Conservation (phyloP, 768 basidiomycete genomes). For the Trametes punicea region DNA sequence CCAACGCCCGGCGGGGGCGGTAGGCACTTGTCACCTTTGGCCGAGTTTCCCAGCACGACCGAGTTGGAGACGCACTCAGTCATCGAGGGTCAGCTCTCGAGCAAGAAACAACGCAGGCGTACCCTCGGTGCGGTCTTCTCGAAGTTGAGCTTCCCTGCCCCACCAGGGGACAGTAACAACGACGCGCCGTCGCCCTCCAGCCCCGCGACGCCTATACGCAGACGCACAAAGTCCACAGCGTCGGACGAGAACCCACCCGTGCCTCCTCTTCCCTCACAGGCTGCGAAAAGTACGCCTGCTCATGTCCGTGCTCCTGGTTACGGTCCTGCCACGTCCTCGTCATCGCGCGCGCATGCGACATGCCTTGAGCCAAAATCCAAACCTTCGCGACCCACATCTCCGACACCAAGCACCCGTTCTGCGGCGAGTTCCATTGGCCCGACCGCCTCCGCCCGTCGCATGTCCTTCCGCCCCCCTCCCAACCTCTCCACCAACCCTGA, state of each 20-base stretch:
- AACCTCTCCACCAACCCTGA: slow-evolving; percentile 23
- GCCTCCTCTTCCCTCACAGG: slow-evolving; percentile 12
- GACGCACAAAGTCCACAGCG: slow-evolving; percentile 7
- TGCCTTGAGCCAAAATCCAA: neutral
- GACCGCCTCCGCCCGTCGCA: neutral
- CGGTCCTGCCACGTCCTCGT: neutral
- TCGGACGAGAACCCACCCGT: slow-evolving; percentile 9
- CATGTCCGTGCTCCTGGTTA: neutral
- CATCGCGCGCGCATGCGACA: neutral
- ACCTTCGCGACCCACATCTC: neutral
- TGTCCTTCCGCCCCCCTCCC: slow-evolving; percentile 5
- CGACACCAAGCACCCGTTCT: slow-evolving; percentile 7
- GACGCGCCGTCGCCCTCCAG: neutral
- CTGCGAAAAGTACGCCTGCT: neutral
- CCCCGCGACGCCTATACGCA: neutral
- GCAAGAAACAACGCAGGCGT: slow-evolving; percentile 9
- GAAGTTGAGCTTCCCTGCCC: slow-evolving; percentile 13
- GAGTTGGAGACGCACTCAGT: neutral
- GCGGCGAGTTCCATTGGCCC: neutral
- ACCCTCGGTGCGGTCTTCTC: slow-evolving; percentile 11
- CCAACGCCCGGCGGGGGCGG: slow-evolving; percentile 2
- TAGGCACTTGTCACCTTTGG: slow-evolving; percentile 2
- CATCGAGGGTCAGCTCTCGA: neutral
- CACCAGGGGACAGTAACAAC: neutral
- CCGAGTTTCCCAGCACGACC: slow-evolving; percentile 9